Evolutionary conservation across 495 filamentous ascomycete genomes (phyloP).

Genomic region (Geoglossum glabrum): DNA sequence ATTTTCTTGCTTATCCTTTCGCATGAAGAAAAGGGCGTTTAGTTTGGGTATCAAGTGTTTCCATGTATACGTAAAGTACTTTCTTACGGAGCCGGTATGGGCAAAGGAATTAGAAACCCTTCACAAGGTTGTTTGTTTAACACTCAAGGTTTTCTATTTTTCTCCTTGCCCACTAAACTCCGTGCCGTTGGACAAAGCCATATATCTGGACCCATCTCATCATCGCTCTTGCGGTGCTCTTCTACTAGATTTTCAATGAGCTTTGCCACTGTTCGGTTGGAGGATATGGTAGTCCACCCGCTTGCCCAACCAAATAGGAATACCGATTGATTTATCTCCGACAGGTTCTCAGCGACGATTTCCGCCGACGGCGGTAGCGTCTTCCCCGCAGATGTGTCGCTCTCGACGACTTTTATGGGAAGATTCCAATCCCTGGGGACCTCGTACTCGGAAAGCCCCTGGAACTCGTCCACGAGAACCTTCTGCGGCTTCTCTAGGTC

Average conservation of each 20-base stretch:
- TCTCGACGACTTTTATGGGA: slow-evolving; percentile 14
- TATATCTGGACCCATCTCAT: slow-evolving; percentile 30
- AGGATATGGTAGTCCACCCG: slow-evolving; percentile 40
- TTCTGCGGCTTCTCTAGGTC: not conserved
- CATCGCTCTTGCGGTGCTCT: slow-evolving; percentile 9
- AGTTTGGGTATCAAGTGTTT: not conserved
- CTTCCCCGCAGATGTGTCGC: slow-evolving; percentile 6
- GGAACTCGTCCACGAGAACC: slow-evolving; percentile 9
- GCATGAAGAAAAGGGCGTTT: not conserved
- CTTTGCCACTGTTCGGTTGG: slow-evolving; percentile 43
- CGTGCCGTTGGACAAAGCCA: slow-evolving; percentile 44
- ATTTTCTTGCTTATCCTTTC: not conserved
- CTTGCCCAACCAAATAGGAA: slow-evolving; percentile 49
- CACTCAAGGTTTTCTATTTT: slow-evolving; percentile 13
- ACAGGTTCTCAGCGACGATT: slow-evolving; percentile 21
- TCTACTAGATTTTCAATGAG: slow-evolving; percentile 35
- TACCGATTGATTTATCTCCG: slow-evolving; percentile 42
- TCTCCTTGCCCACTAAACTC: slow-evolving; percentile 46
- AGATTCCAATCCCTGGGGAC: slow-evolving; percentile 13
- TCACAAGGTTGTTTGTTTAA: not conserved
- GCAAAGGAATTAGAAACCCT: not conserved
- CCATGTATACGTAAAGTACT: not conserved
- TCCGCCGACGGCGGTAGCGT: not conserved
- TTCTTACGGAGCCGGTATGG: not conserved
- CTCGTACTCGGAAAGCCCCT: slow-evolving; percentile 12